A percentile compares a stretch with the other conserved stretches of the same genome.
phyloP scores from a whole-genome alignment of 2,329 filamentous ascomycete species.

The Fusarium pseudograminearum region DNA sequence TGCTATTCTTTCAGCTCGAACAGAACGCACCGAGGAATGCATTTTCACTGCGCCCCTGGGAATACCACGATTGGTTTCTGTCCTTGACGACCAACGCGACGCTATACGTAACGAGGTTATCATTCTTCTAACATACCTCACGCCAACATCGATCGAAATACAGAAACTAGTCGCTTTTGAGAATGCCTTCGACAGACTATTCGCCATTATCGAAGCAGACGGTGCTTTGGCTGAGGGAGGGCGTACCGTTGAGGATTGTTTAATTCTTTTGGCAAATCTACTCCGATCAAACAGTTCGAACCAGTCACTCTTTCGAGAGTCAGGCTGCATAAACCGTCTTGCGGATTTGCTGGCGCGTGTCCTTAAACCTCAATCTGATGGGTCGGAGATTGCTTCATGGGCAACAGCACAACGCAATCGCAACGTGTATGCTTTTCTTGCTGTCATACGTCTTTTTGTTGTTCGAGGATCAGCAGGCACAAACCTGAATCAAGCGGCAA shows the following conservation, averaged over 20 bases:
- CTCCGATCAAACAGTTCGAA: conserved; percentile 89
- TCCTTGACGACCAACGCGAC: conserved; percentile 87
- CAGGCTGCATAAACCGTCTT: conserved; percentile 81
- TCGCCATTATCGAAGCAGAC: conserved; percentile 83
- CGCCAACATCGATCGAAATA: conserved; percentile 85
- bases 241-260: conserved; percentile 89
- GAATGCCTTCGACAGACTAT: conserved; percentile 89
- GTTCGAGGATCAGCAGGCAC: conserved; percentile 84
- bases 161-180: conserved; percentile 97
- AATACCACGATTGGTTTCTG: conserved; percentile 84
- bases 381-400: conserved; percentile 76
- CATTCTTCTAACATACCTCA: conserved; percentile 87
- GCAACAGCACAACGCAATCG: conserved; percentile 83
- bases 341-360: conserved; percentile 74
- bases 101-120: conserved; percentile 90
- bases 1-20: conserved; percentile 85
- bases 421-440: conserved; percentile 90
- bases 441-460: conserved; percentile 88
- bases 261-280: conserved; percentile 91
- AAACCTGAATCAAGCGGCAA: conserved; percentile 83
- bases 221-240: conserved; percentile 86
- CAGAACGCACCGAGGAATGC: conserved; percentile 94
- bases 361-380: conserved; percentile 64
- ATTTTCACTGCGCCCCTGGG: conserved; percentile 90
- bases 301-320: conserved; percentile 93